phyloP scores from a whole-genome alignment of 2,329 filamentous ascomycete species.

The Hyphodiscus sp. region DNA sequence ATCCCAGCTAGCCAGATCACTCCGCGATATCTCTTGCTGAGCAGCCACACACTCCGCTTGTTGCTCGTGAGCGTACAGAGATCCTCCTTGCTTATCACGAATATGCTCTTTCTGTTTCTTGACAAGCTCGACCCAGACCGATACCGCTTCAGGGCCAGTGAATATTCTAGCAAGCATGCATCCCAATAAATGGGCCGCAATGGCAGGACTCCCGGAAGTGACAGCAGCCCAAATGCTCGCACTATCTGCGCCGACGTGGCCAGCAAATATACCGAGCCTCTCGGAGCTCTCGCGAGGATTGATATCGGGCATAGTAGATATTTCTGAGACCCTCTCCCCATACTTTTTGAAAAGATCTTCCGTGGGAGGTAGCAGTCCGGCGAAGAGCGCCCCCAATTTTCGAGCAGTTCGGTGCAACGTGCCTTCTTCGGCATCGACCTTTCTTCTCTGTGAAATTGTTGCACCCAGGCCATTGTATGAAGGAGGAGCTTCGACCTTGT shows the following conservation, averaged over 20 bases:
- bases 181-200: constrained; percentile 28
- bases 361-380: constrained; percentile 26
- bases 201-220: constrained; percentile 24
- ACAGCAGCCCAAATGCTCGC: constrained; percentile 30
- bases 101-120: constrained; percentile 10
- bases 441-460: constrained; percentile 28
- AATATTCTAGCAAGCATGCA: constrained; percentile 34
- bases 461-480: too few species aligned
- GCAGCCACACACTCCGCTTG: constrained; percentile 4
- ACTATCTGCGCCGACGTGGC: constrained; percentile 23
- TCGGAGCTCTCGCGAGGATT: neutral
- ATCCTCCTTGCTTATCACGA: neutral
- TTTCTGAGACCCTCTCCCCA: constrained; percentile 14
- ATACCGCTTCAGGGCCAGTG: constrained; percentile 23
- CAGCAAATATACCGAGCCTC: constrained; percentile 16
- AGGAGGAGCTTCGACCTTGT: too few species aligned
- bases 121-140: constrained; percentile 33
- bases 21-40: constrained; percentile 17
- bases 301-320: constrained; percentile 5
- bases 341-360: constrained; percentile 17
- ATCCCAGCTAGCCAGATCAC: constrained; percentile 29
- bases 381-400: constrained; percentile 36
- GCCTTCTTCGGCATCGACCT: constrained; percentile 34
- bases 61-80: neutral
- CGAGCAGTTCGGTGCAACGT: constrained; percentile 32